Conservation (phyloP, 2,329 filamentous ascomycete species). For the Ascochyta rabiei region DNA sequence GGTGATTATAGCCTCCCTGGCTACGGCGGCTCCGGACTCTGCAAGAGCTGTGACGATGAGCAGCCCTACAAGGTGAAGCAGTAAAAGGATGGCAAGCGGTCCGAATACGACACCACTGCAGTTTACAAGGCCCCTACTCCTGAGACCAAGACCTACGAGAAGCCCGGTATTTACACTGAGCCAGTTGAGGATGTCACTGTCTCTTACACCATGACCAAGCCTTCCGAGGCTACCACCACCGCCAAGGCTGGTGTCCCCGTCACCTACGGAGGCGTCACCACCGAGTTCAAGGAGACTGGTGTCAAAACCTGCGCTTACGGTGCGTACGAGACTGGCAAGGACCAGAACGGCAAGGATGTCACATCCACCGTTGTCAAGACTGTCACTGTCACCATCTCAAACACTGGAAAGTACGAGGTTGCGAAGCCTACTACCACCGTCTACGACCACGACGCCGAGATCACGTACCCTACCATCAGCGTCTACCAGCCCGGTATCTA, state of each 20-base stretch:
- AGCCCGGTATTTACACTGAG: constrained; percentile 39
- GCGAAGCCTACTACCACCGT: constrained; percentile 42
- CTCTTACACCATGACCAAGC: constrained; percentile 24
- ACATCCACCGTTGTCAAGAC: constrained; percentile 36
- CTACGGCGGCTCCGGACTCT: constrained; percentile 39
- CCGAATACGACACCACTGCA: constrained; percentile 27
- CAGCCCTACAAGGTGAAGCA: constrained; percentile 39
- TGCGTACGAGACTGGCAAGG: constrained; percentile 30
- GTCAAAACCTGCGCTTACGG: constrained; percentile 34
- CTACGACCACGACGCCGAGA: constrained; percentile 32
- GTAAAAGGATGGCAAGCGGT: constrained; percentile 41
- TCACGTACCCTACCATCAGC: constrained; percentile 34
- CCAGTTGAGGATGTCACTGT: constrained; percentile 35
- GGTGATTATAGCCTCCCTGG: constrained; percentile 36
- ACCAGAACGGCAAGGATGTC: constrained; percentile 13
- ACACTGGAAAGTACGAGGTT: constrained; percentile 39
- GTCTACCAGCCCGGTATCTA: constrained; percentile 36
- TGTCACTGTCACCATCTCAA: constrained; percentile 30
- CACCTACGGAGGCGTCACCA: constrained; percentile 36
- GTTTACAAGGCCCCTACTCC: constrained; percentile 36
- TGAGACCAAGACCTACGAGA: constrained; percentile 34
- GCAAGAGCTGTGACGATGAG: constrained; percentile 26
- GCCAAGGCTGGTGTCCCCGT: constrained; percentile 28
- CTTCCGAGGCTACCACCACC: constrained; percentile 32
- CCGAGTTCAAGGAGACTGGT: constrained; percentile 29